Evolutionary conservation across 2,329 filamentous ascomycete genomes (phyloP).

Genomic region (Fusarium coicis): DNA sequence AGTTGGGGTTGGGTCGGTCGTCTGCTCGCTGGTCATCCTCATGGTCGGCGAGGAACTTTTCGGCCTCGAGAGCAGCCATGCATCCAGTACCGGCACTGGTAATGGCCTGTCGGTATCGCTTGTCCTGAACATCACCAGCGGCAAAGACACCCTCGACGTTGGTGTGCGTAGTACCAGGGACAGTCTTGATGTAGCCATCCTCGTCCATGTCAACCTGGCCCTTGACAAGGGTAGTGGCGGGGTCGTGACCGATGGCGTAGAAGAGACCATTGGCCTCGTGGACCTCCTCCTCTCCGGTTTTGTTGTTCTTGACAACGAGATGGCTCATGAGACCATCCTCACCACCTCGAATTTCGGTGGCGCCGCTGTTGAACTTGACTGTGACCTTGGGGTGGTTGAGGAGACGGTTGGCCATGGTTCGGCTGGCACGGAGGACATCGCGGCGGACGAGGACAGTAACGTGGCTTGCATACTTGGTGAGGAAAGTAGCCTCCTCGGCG

Average conservation of each 20-base stretch:
- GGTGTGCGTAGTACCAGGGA: slow-evolving; percentile 88
- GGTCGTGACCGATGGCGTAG: slow-evolving; percentile 97
- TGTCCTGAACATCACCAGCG: slow-evolving; percentile 97
- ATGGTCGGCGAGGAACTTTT: slow-evolving; percentile 87
- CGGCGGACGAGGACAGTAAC: slow-evolving; percentile 93
- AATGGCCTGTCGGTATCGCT: slow-evolving; percentile 96
- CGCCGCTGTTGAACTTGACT: slow-evolving; percentile 85
- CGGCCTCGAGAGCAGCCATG: slow-evolving; percentile 93
- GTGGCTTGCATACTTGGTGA: slow-evolving; percentile 96
- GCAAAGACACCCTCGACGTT: slow-evolving; percentile 94
- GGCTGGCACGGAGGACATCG: slow-evolving; percentile 86
- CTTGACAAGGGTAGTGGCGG: slow-evolving; percentile 90
- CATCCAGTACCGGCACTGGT: slow-evolving; percentile 97
- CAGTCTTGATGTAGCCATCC: slow-evolving; percentile 91
- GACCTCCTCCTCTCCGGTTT: slow-evolving; percentile 81
- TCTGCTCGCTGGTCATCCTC: slow-evolving; percentile 55
- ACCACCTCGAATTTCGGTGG: slow-evolving; percentile 86
- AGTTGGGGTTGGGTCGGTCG: slow-evolving; percentile 25
- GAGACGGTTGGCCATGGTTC: slow-evolving; percentile 90
- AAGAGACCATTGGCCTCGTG: slow-evolving; percentile 92
- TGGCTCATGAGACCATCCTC: slow-evolving; percentile 89
- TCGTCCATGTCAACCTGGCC: slow-evolving; percentile 87
- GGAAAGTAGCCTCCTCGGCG: slow-evolving; percentile 95
- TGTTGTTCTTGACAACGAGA: slow-evolving; percentile 82
- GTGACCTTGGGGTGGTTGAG: slow-evolving; percentile 88